Conservation (phyloP, 352 stramenopile species). For the Phytophthora ohioensis region DNA sequence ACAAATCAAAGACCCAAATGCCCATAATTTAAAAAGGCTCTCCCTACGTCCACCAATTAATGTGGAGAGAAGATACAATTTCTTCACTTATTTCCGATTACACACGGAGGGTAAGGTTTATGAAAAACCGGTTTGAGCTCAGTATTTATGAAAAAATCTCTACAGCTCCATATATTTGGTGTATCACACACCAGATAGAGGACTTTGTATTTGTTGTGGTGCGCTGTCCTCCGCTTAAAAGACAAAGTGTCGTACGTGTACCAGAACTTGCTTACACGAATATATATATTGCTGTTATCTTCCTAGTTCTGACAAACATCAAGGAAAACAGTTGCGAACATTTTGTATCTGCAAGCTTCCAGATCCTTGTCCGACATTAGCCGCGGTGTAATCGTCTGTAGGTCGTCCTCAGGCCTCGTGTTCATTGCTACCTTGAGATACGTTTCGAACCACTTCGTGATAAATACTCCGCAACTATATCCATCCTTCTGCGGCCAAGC, state of each 20-base stretch:
- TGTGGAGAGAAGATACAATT: not conserved
- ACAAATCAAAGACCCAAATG: too few relatives aligned
- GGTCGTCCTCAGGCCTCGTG: not conserved
- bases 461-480: slow-evolving; percentile 4
- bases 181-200: not conserved
- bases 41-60: slow-evolving; percentile 10
- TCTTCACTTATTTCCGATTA: not conserved
- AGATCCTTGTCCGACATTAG: not conserved
- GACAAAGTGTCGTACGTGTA: not conserved
- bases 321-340: not conserved
- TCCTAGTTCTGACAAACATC: not conserved
- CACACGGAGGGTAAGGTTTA: not conserved
- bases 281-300: not conserved
- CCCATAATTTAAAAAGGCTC: slow-evolving; percentile 4
- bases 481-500: slow-evolving; percentile 6
- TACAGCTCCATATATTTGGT: not conserved
- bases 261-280: not conserved
- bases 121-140: not conserved
- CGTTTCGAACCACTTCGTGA: slow-evolving; percentile 6
- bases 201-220: not conserved
- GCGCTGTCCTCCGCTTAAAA: not conserved
- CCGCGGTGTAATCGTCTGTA: not conserved
- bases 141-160: slow-evolving; percentile 1
- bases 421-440: slow-evolving; percentile 5
- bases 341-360: slow-evolving; percentile 8